Conservation (phyloP, 768 basidiomycete genomes). For the Rhizopogon salebrosus region DNA sequence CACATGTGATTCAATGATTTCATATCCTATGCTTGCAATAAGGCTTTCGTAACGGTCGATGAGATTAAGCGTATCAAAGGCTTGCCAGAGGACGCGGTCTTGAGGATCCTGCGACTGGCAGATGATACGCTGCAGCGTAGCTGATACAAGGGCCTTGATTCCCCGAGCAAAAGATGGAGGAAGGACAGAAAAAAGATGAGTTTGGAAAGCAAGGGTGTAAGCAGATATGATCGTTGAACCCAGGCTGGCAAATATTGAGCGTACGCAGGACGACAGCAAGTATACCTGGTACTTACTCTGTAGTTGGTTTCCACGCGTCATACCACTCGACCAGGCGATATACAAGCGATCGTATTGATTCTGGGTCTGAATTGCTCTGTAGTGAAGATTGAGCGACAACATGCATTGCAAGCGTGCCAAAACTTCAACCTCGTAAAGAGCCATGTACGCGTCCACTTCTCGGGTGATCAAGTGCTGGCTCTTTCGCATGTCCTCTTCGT, state of each 20-base stretch:
- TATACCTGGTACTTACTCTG: slow-evolving; percentile 43
- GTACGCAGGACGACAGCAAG: slow-evolving; percentile 1
- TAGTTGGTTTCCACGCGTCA: slow-evolving; percentile 63
- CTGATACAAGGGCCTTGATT: slow-evolving; percentile 62
- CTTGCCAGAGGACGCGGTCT: slow-evolving; percentile 43
- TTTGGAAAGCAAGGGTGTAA: slow-evolving; percentile 69
- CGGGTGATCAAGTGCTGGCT: slow-evolving; percentile 51
- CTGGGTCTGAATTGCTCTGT: slow-evolving; percentile 43
- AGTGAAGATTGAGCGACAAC: slow-evolving; percentile 1
- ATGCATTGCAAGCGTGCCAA: neutral
- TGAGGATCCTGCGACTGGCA: slow-evolving; percentile 23
- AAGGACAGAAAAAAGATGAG: slow-evolving; percentile 65
- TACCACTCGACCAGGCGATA: slow-evolving; percentile 67
- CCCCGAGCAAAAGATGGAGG: slow-evolving; percentile 63
- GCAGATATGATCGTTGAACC: slow-evolving; percentile 54
- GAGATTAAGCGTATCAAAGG: slow-evolving; percentile 68
- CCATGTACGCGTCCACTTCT: slow-evolving; percentile 58
- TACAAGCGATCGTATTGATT: slow-evolving; percentile 49
- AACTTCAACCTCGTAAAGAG: slow-evolving; percentile 52
- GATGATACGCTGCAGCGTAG: slow-evolving; percentile 38
- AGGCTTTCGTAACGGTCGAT: slow-evolving; percentile 81
- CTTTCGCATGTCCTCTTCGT: slow-evolving; percentile 57
- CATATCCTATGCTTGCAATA: slow-evolving; percentile 80
- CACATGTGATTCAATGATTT: slow-evolving; percentile 77
- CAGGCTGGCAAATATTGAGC: slow-evolving; percentile 36